Evolutionary conservation across 768 basidiomycete genomes (phyloP).

Genomic region (Dentipellis sp.): DNA sequence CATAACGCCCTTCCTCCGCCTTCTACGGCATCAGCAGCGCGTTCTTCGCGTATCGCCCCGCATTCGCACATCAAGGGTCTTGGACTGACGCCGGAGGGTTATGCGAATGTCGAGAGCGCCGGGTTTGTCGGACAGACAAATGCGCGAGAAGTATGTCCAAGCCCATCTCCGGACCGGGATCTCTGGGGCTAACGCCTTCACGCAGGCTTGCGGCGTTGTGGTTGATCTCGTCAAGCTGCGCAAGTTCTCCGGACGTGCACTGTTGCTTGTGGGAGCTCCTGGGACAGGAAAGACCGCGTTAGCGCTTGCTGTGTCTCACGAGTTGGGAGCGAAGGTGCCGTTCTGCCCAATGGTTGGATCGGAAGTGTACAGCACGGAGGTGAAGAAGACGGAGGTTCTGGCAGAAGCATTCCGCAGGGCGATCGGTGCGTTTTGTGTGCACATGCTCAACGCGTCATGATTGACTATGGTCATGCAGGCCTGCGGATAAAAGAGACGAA

Average conservation of each 20-base stretch:
- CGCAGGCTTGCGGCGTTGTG: slow-evolving; percentile 82
- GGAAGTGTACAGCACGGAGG: slow-evolving; percentile 94
- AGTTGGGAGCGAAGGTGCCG: slow-evolving; percentile 89
- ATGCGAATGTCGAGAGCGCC: slow-evolving; percentile 58
- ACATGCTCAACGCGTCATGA: neutral
- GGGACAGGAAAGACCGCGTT: slow-evolving; percentile 98
- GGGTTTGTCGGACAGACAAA: slow-evolving; percentile 89
- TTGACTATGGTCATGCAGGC: slow-evolving; percentile 35
- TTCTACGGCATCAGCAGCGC: slow-evolving; percentile 46
- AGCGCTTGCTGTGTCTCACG: slow-evolving; percentile 91
- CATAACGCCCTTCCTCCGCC: slow-evolving; percentile 72
- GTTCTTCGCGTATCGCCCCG: slow-evolving; percentile 76
- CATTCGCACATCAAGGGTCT: slow-evolving; percentile 98
- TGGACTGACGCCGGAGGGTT: slow-evolving; percentile 78
- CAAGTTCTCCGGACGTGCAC: slow-evolving; percentile 88
- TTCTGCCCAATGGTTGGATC: slow-evolving; percentile 99
- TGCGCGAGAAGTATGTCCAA: slow-evolving; percentile 72
- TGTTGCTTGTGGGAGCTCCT: slow-evolving; percentile 89
- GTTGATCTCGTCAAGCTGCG: slow-evolving; percentile 86
- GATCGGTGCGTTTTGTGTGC: slow-evolving; percentile 58
- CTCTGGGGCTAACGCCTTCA: neutral
- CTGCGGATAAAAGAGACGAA: slow-evolving; percentile 98
- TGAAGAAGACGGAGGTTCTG: slow-evolving; percentile 98
- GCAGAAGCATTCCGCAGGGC: slow-evolving; percentile 92
- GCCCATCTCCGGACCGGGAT: neutral